A percentile compares a stretch with the other conserved stretches of the same genome.
Evolutionary conservation across 73 alveolate species (phyloP).

Genomic region (Blepharisma stoltei): DNA sequence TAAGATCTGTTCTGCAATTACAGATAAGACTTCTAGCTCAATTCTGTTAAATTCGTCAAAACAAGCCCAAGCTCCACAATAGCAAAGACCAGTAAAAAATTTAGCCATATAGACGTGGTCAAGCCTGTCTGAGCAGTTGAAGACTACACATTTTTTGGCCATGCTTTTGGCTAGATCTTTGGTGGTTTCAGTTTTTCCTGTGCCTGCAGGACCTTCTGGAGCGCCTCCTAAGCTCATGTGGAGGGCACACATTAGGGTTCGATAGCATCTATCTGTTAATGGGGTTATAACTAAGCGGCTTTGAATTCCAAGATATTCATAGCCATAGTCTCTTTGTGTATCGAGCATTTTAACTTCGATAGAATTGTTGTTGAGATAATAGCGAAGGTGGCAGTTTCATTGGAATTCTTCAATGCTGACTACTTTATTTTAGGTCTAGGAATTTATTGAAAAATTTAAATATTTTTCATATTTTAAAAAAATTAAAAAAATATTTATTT

Average conservation of each 20-base stretch:
- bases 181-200: slow-evolving; percentile 96
- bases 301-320: slow-evolving; percentile 93
- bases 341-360: slow-evolving; percentile 68
- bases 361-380: slow-evolving; percentile 62
- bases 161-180: slow-evolving; percentile 95
- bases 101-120: slow-evolving; percentile 81
- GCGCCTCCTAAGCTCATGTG: slow-evolving; percentile 89
- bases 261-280: slow-evolving; percentile 86
- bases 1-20: slow-evolving; percentile 91
- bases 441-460: too few relatives aligned
- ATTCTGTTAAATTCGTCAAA: slow-evolving; percentile 98
- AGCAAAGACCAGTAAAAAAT: slow-evolving; percentile 98
- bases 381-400: slow-evolving; percentile 74
- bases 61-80: slow-evolving; percentile 92
- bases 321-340: slow-evolving; percentile 83
- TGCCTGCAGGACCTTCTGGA: slow-evolving; percentile 98
- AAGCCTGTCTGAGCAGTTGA: slow-evolving; percentile 31
- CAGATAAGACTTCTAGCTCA: slow-evolving; percentile 97
- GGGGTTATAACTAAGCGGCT: slow-evolving; percentile 90
- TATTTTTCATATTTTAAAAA: too few relatives aligned
- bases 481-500: too few relatives aligned
- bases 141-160: slow-evolving; percentile 81
- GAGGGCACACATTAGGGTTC: slow-evolving; percentile 86
- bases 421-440: too few relatives aligned
- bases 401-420: slow-evolving; percentile 60